Evolutionary conservation across 2,329 filamentous ascomycete genomes (phyloP).

Genomic region (Periconia macrospinosa): DNA sequence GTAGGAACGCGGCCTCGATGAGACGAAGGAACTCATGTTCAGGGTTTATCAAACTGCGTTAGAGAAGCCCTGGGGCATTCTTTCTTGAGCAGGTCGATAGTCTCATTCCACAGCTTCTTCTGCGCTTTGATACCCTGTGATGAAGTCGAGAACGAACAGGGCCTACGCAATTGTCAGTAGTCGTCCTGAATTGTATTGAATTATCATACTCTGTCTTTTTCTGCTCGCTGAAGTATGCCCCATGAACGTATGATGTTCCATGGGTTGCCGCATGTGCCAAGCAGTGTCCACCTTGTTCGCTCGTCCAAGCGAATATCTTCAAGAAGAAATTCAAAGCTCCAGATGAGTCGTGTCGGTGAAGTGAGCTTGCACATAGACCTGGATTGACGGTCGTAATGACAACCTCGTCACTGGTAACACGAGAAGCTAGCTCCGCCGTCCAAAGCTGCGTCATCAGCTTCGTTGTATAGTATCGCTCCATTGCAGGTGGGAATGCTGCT

Average conservation of each 20-base stretch:
- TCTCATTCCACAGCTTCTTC: constrained; percentile 46
- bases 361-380: constrained; percentile 12
- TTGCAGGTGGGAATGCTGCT: constrained; percentile 5
- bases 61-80: neutral
- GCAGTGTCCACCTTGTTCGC: constrained; percentile 9
- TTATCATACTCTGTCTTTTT: constrained; percentile 9
- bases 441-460: constrained; percentile 17
- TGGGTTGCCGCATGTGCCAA: constrained; percentile 9
- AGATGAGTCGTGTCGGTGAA: constrained; percentile 13
- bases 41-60: too few relatives aligned
- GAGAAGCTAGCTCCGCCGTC: constrained; percentile 10
- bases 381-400: constrained; percentile 18
- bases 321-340: constrained; percentile 4
- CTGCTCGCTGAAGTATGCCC: constrained; percentile 19
- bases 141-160: constrained; percentile 15
- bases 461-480: constrained; percentile 14
- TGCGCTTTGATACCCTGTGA: constrained; percentile 40
- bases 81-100: constrained; percentile 18
- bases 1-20: too few relatives aligned
- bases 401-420: constrained; percentile 7
- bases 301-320: constrained; percentile 10
- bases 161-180: constrained; percentile 1
- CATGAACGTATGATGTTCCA: constrained; percentile 9
- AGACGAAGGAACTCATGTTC: too few relatives aligned
- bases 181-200: neutral